These are phyloP conservation scores for Populus alba DNA, from an alignment of 345 rosid genomes.

Conservation along the genomic window DNA sequence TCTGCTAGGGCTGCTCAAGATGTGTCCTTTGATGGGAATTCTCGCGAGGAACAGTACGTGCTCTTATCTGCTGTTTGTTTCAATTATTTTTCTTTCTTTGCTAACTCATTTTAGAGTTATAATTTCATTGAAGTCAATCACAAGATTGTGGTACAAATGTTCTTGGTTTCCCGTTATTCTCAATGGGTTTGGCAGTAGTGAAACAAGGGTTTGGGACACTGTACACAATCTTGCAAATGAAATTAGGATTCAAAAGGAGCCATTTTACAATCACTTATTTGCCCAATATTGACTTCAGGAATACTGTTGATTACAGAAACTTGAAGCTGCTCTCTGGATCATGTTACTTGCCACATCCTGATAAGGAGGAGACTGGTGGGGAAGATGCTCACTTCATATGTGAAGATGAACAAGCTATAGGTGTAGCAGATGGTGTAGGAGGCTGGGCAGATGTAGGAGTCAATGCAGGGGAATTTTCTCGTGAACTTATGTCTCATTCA, in stretches of 20 bases:
- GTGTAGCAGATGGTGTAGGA: constrained; percentile 36
- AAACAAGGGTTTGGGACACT: not conserved
- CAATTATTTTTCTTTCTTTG: not conserved
- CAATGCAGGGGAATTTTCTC: constrained; percentile 28
- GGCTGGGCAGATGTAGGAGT: constrained; percentile 34
- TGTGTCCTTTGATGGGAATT: constrained; percentile 51
- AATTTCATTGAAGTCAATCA: not conserved
- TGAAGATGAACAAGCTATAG: constrained; percentile 18
- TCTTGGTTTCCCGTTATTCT: not conserved
- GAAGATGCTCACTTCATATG: constrained; percentile 35
- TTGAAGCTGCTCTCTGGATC: constrained; percentile 29
- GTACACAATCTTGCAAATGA: not conserved
- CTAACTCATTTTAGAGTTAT: constrained; percentile 1
- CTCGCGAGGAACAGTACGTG: constrained; percentile 58
- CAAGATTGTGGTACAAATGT: not conserved
- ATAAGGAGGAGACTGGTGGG: constrained; percentile 31
- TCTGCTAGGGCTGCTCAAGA: constrained; percentile 59
- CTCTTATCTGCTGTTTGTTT: constrained; percentile 18
- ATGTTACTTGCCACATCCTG: constrained; percentile 37
- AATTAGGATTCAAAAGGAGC: not conserved
- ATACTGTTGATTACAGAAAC: constrained; percentile 17
- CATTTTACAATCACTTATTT: constrained; percentile 3
- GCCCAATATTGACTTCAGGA: constrained; percentile 18
- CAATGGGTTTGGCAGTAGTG: not conserved
- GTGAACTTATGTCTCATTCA: constrained; percentile 32